Base-by-base conservation (phyloP, 2,329 filamentous ascomycete genomes). In the Colletotrichum incanum region DNA sequence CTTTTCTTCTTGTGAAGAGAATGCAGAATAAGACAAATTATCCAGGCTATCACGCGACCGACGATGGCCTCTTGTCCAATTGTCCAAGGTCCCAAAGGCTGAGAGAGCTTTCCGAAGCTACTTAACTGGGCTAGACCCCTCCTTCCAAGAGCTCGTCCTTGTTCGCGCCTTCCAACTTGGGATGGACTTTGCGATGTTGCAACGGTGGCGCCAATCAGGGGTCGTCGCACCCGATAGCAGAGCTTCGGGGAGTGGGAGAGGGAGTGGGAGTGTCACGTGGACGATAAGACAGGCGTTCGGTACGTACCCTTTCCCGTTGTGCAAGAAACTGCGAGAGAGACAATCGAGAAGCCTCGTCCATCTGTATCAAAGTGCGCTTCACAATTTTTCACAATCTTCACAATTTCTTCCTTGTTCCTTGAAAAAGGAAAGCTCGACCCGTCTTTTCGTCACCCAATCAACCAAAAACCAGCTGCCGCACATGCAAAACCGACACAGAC, bases 141-240 rank as follows among this genome's bases (percentile, higher is more conserved):
- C 49, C 49, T 60, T 50, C 71, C 67, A 71, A 66, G 71, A 72
- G 28, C n/a, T 67, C 37, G 55, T 54, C 50, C 23, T 71, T 39
- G 55, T 65, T 56, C n/a, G 71, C 71, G 71, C 71, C 71, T 73
- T 73, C 71, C 71, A 47, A 72, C 61, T 71, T 73, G 67, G 71
- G 71, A 50, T 62, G 71, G 56, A 28, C 47, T 43, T 50, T 71
- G 16, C 50, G 56, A 60, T 59, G 45, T 71, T 52, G 67, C 61
- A 73, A 71, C 49, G 65, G 61, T 63, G 61, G 47, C 67, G 67
- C 71, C 67, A 71, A 71, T 67, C 61, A 73, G 45, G 11, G 49
- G 55, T n/a, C 45, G 43, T 11, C 9, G 41, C n/a, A 16, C 37
- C 55, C 49, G 67, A 67, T 71, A 71, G n/a, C 45, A 49, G 31